phyloP scores from a whole-genome alignment of 768 basidiomycete species.

The Hygrocybe punicea region DNA sequence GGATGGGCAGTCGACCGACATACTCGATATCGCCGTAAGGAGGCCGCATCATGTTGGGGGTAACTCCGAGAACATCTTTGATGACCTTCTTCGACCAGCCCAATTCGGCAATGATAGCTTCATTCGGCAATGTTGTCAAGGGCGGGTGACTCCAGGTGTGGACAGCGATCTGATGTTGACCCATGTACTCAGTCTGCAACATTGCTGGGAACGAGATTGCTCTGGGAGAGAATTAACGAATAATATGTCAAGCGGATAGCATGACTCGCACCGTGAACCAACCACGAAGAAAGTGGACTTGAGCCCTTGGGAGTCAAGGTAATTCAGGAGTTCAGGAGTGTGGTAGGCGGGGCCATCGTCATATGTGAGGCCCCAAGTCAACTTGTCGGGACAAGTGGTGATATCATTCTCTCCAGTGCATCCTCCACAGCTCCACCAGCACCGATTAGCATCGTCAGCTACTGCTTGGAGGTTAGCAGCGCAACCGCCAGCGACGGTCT shows the following conservation, averaged over 20 bases:
- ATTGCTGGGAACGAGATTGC: conserved; percentile 65
- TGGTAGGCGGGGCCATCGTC: conserved; percentile 81
- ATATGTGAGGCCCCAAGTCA: conserved; percentile 56
- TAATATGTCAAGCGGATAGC: neutral
- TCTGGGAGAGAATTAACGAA: conserved; percentile 31
- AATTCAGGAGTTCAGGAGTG: conserved; percentile 70
- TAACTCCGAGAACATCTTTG: conserved; percentile 74
- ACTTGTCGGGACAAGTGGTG: conserved; percentile 65
- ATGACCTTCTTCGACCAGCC: conserved; percentile 87
- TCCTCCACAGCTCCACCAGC: conserved; percentile 82
- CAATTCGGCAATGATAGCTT: conserved; percentile 81
- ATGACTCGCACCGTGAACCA: conserved; percentile 46
- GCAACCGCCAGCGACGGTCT: conserved; percentile 53
- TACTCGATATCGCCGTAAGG: conserved; percentile 80
- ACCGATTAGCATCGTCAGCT: conserved; percentile 49
- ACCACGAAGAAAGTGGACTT: conserved; percentile 86
- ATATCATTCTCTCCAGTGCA: conserved; percentile 69
- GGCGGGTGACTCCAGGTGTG: conserved; percentile 69
- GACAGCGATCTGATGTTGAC: conserved; percentile 72
- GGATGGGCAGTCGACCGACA: conserved; percentile 19
- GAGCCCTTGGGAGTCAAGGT: conserved; percentile 60
- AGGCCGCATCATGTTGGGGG: conserved; percentile 76
- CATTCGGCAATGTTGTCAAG: conserved; percentile 72
- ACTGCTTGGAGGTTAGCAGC: conserved; percentile 53
- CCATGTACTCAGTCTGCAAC: conserved; percentile 73